Evolutionary conservation across 257 asterid genomes (phyloP).

Genomic region (Solanum gandarillasii): DNA sequence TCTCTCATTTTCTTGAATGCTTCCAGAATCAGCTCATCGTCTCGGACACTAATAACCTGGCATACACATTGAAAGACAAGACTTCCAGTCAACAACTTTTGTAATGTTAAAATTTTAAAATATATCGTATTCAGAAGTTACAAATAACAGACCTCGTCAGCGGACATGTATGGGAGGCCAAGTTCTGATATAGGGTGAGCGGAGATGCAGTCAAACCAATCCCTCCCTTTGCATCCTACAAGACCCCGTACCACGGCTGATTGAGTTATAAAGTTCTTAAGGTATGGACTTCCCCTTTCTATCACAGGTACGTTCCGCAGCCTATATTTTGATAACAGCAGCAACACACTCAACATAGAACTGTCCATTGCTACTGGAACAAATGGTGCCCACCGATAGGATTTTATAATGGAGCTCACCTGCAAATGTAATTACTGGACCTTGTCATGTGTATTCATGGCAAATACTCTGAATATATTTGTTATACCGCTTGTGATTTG

Average conservation of each 20-base stretch:
- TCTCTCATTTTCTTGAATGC: slow-evolving; percentile 92
- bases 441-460: not conserved
- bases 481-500: not conserved
- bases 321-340: slow-evolving; percentile 78
- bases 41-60: slow-evolving; percentile 50
- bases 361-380: slow-evolving; percentile 65
- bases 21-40: slow-evolving; percentile 56
- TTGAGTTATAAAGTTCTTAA: slow-evolving; percentile 80
- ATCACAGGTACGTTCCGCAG: slow-evolving; percentile 82
- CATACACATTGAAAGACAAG: not conserved
- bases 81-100: not conserved
- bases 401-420: slow-evolving; percentile 68
- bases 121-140: not conserved
- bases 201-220: slow-evolving; percentile 76
- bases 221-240: slow-evolving; percentile 64
- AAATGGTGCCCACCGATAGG: slow-evolving; percentile 81
- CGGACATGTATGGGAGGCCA: slow-evolving; percentile 82
- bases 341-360: slow-evolving; percentile 57
- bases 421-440: slow-evolving; percentile 3
- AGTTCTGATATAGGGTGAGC: slow-evolving; percentile 43
- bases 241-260: slow-evolving; percentile 82
- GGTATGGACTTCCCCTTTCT: slow-evolving; percentile 41
- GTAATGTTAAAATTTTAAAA: not conserved
- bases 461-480: not conserved
- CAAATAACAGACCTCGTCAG: slow-evolving; percentile 36